Evolutionary conservation across 2,329 filamentous ascomycete species (phyloP).

Genomic region (Xylariaceae sp.): DNA sequence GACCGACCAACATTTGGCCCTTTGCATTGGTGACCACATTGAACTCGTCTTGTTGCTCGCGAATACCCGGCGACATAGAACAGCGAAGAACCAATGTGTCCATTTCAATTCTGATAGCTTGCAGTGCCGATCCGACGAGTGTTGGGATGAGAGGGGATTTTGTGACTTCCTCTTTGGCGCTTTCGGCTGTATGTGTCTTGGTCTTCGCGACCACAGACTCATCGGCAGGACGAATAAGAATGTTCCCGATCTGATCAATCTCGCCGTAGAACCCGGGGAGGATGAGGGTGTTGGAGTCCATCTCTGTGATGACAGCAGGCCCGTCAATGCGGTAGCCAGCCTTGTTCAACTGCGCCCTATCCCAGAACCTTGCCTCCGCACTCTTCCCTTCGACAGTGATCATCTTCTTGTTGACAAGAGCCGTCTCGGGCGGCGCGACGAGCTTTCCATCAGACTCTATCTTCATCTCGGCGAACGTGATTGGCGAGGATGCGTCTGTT

Average conservation of each 20-base stretch:
- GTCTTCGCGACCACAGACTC: conserved; percentile 21
- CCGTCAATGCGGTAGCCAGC: conserved; percentile 37
- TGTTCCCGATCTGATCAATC: conserved; percentile 44
- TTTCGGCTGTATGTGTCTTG: conserved; percentile 30
- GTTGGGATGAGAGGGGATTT: conserved; percentile 39
- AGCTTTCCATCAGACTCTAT: conserved; percentile 7
- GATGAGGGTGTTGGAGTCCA: conserved; percentile 48
- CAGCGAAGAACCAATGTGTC: conserved; percentile 46
- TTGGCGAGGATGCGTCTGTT: conserved; percentile 36
- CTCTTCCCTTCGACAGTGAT: conserved; percentile 37
- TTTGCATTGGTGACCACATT: conserved; percentile 46
- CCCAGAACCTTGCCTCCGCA: conserved; percentile 39
- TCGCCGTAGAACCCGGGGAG: conserved; percentile 42
- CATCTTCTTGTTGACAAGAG: conserved; percentile 32
- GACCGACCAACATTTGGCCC: conserved; percentile 47
- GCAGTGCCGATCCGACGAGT: conserved; percentile 38
- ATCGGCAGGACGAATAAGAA: conserved; percentile 38
- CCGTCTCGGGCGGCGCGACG: conserved; percentile 27
- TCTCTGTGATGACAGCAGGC: conserved; percentile 44
- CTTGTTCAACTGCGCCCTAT: conserved; percentile 35
- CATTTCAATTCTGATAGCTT: conserved; percentile 45
- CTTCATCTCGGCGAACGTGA: conserved; percentile 31
- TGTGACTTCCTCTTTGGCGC: conserved; percentile 31
- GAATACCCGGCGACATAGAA: conserved; percentile 46
- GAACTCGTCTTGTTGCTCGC: conserved; percentile 49